Evolutionary conservation across 2,329 filamentous ascomycete genomes (phyloP), one percentile per base, ranked within the genome.

Genomic region (Tolypocladium nubicola): DNA sequence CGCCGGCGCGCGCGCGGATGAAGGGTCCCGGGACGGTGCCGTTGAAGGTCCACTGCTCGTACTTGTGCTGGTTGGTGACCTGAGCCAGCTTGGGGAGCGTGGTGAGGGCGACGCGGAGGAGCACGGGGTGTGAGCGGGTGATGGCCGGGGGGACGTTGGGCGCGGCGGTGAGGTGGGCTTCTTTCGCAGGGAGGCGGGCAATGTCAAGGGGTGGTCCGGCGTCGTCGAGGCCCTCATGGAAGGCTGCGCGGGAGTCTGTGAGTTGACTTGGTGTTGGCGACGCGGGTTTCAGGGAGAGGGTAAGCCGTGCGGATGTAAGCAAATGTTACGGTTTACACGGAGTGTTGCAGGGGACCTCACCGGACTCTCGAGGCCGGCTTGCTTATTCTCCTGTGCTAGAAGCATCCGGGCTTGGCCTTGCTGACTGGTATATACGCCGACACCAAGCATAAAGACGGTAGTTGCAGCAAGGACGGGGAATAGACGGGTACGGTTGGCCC

Each of bases 21-120:
- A 72, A 71, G 19, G 70, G 70, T 0, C 66, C 69, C 0, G 70
- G 70, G 1, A 68, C 65, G 3, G 61, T 64, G 56, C 62, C 65
- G 59, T 71, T 71, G 58, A 71, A 71, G 0, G 65, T 70, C 68
- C 69, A 71, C 52, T 65, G 60, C 30, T 72, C 69, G 60, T 71
- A 71, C 55, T 71, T 72, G 63, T 67, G 65, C 39, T 63, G 59
- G 58, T 63, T 70, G 1, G 69, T 70, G 26, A 71, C 61, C 55
- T 71, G 68, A 9, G 60, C 54, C 13, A 66, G 30, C 53, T 68
- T 68, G 3, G 65, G 66, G 0, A 56, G 55, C 2, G 69, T 68
- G 11, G 58, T 62, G 14, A 71, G 58, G 1, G 65, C 61, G 1
- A 71, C 70, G 43, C 66, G 59, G 14, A 71, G 62, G 30, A 71